Percentiles rank a stretch among this genome's conserved stretches.
phyloP scores from a whole-genome alignment of 495 filamentous ascomycete species.

The Staphylotrichum longicolle region DNA sequence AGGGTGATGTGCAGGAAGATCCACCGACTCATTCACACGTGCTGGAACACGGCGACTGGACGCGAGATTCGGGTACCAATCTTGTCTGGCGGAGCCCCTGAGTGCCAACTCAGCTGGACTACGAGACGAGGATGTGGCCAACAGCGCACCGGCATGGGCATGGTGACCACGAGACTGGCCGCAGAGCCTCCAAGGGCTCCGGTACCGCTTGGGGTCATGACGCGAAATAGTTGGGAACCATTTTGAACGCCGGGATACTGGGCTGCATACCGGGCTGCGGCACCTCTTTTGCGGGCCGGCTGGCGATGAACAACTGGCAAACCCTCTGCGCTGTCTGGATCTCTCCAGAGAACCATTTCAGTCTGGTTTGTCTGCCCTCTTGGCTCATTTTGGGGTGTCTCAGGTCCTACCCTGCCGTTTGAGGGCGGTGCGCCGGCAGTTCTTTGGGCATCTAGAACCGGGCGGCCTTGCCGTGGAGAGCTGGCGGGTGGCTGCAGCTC shows the following conservation, averaged over 20 bases:
- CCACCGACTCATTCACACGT: not conserved
- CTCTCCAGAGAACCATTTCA: not conserved
- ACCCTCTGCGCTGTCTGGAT: not conserved
- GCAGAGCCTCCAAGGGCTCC: not conserved
- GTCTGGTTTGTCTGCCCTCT: not conserved
- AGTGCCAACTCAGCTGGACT: not conserved
- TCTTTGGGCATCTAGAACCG: constrained; percentile 12
- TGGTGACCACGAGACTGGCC: not conserved
- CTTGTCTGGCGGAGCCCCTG: constrained; percentile 4
- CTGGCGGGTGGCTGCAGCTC: constrained; percentile 25
- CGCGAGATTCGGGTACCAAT: constrained; percentile 7
- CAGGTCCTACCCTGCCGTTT: constrained; percentile 21
- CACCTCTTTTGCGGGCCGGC: not conserved
- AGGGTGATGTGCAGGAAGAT: not conserved
- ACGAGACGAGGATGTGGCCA: not conserved
- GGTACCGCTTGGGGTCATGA: not conserved
- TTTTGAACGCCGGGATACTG: not conserved
- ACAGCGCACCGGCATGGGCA: constrained; percentile 1
- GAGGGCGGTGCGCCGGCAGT: constrained; percentile 10
- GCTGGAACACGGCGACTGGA: not conserved
- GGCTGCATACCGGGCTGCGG: not conserved
- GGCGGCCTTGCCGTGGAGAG: constrained; percentile 13
- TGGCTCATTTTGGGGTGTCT: constrained; percentile 13
- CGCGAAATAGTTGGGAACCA: not conserved
- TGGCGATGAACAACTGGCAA: not conserved